phyloP scores from a whole-genome alignment of 352 stramenopile species.

The Globisporangium lucens region DNA sequence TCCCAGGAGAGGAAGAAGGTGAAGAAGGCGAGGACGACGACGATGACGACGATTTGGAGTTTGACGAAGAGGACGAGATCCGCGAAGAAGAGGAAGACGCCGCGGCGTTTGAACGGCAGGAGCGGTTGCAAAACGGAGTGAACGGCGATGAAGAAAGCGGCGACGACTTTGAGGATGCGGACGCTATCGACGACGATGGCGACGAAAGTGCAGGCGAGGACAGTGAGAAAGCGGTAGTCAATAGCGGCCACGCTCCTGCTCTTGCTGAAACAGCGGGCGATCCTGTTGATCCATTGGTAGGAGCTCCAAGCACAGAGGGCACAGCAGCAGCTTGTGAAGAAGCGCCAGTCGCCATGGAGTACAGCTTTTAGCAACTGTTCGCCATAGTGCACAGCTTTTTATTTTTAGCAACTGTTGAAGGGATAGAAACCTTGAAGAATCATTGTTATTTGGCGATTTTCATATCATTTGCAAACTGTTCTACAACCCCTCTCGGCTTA shows the following conservation, averaged over 20 bases:
- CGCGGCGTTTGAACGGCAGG: slow-evolving; percentile 15
- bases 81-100: slow-evolving; percentile 15
- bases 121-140: slow-evolving; percentile 1
- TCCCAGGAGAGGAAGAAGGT: slow-evolving; percentile 11
- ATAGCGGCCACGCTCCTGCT: not conserved
- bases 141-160: slow-evolving; percentile 3
- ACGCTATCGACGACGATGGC: slow-evolving; percentile 18
- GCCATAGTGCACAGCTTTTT: too few relatives aligned
- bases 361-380: slow-evolving; percentile 7
- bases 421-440: not conserved
- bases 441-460: not conserved
- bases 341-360: slow-evolving; percentile 7
- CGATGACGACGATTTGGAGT: slow-evolving; percentile 30
- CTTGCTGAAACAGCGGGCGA: not conserved
- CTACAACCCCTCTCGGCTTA: too few relatives aligned
- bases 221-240: not conserved
- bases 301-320: not conserved
- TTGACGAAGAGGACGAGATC: slow-evolving; percentile 28
- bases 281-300: not conserved
- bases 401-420: not conserved
- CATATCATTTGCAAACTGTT: too few relatives aligned
- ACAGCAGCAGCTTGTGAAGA: not conserved
- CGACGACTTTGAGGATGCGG: slow-evolving; percentile 25
- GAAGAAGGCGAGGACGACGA: slow-evolving; percentile 35
- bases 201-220: slow-evolving; percentile 11